Evolutionary conservation across 805 yeast genomes (phyloP).

Genomic region (Saturnispora saitoi): DNA sequence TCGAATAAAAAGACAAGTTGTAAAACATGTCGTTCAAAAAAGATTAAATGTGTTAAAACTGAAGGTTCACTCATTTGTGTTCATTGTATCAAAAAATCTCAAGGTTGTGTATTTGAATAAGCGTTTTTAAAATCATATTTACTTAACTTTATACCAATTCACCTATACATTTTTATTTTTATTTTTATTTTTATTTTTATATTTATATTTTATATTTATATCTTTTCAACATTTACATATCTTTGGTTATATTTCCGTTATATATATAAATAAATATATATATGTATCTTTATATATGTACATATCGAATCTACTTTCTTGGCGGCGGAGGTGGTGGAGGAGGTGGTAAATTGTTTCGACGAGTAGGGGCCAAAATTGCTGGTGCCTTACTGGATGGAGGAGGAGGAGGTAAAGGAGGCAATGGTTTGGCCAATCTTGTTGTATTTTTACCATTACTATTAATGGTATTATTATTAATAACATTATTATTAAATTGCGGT

Average conservation of each 20-base stretch:
- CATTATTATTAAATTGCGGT: constrained; percentile 13
- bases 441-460: background rate
- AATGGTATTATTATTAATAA: background rate
- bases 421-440: constrained; percentile 7
- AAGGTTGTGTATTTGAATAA: constrained; percentile 43
- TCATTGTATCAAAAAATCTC: constrained; percentile 25
- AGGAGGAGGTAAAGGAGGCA: constrained; percentile 8
- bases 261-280: background rate
- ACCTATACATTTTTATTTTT: constrained; percentile 29
- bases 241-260: background rate
- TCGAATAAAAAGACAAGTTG: constrained; percentile 29
- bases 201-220: background rate
- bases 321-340: constrained; percentile 11
- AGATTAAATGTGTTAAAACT: constrained; percentile 28
- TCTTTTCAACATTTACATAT: background rate
- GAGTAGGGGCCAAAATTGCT: background rate
- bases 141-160: constrained; percentile 10
- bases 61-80: constrained; percentile 20
- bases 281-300: too few relatives aligned
- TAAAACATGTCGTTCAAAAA: constrained; percentile 27
- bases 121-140: too few relatives aligned
- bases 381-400: background rate
- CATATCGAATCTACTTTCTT: background rate
- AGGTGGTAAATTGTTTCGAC: constrained; percentile 4
- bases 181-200: too few relatives aligned